These are phyloP conservation scores for Leishmania lainsoni DNA, from an alignment of 208 protist species.

Conservation along the genomic window DNA sequence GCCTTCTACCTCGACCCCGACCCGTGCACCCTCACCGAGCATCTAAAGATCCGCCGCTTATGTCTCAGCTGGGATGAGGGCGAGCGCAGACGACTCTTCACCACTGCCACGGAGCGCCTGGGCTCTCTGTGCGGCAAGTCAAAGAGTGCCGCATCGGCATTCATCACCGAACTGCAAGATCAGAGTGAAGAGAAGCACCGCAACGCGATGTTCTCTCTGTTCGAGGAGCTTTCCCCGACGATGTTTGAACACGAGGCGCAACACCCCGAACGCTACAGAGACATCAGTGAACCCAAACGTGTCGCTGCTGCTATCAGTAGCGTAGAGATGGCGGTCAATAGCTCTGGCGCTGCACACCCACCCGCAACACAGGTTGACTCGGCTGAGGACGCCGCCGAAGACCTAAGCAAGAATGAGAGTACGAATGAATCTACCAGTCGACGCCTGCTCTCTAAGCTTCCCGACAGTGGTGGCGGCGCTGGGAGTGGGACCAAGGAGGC, in stretches of 20 bases:
- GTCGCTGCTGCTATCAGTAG: not conserved
- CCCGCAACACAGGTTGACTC: not conserved
- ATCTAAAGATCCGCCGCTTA: conserved; percentile 28
- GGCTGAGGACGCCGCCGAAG: conserved; percentile 6
- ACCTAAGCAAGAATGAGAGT: not conserved
- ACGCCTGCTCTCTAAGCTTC: not conserved
- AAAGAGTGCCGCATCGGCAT: conserved; percentile 13
- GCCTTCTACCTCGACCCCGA: conserved; percentile 32
- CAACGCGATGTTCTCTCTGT: not conserved
- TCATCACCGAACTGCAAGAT: conserved; percentile 20
- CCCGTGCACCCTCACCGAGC: conserved; percentile 34
- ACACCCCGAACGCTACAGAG: not conserved
- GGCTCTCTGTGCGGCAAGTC: conserved; percentile 12
- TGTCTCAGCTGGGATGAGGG: conserved; percentile 63
- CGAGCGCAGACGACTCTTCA: conserved; percentile 40
- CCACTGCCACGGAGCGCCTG: conserved; percentile 2
- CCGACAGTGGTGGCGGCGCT: not conserved
- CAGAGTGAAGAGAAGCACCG: conserved; percentile 28
- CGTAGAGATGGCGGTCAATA: not conserved
- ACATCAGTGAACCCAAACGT: not conserved
- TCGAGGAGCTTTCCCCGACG: conserved; percentile 16
- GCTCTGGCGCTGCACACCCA: not conserved
- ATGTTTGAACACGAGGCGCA: conserved; percentile 10
- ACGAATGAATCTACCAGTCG: not conserved
- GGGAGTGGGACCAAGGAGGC: not conserved